Evolutionary conservation across 208 protist genomes (phyloP).

Genomic region (Herpetomonas tarakana): DNA sequence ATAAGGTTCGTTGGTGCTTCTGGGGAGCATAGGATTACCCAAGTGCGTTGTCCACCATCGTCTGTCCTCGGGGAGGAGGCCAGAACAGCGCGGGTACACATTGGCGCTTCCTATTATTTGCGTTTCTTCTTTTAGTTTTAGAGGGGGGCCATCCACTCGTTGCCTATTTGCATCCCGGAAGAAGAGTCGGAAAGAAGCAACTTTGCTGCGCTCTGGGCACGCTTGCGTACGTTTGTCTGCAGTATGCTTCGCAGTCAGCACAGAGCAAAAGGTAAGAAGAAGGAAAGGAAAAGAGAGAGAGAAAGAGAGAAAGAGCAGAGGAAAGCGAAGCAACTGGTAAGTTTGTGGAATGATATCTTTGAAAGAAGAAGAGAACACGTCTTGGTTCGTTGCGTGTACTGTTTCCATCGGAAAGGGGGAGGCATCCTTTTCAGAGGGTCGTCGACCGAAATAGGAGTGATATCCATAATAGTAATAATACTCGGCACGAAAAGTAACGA

Average conservation of each 20-base stretch:
- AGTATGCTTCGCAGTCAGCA: slow-evolving; percentile 4
- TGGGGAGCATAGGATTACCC: no score
- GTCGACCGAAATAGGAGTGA: neutral
- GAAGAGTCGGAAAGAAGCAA: neutral
- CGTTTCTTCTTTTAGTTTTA: no score
- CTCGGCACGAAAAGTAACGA: no score
- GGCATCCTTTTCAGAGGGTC: neutral
- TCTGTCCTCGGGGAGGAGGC: no score
- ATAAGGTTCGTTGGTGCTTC: no score
- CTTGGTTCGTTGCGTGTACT: neutral
- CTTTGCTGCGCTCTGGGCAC: neutral
- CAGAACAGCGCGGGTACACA: no score
- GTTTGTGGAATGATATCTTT: neutral
- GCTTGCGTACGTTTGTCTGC: no score
- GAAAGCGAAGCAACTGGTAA: neutral
- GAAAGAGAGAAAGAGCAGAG: neutral
- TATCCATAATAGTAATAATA: no score
- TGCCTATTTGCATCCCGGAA: no score
- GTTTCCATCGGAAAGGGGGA: slow-evolving; percentile 3
- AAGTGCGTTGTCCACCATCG: no score
- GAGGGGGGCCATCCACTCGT: no score
- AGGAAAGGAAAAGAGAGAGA: neutral
- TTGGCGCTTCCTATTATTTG: no score
- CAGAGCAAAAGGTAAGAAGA: neutral
- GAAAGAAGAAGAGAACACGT: slow-evolving; percentile 1